Conservation (phyloP, 2,329 filamentous ascomycete species). For the Neurospora sp. region DNA sequence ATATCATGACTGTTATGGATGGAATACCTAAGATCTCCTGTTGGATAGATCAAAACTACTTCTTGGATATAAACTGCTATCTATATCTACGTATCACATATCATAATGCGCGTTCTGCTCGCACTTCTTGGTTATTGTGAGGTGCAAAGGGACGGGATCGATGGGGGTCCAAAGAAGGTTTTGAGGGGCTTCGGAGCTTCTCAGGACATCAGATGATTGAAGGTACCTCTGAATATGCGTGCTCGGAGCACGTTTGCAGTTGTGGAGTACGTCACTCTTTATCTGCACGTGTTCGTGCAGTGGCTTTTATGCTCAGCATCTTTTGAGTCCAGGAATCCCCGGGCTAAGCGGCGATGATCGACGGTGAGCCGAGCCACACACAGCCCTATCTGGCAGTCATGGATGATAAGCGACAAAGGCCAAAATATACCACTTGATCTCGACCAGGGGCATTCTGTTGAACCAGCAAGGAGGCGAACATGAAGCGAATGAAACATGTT, state of each 20-base stretch:
- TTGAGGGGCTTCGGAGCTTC: background rate
- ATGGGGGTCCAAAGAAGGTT: background rate
- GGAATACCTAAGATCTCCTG: background rate
- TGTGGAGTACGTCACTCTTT: background rate
- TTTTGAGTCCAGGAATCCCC: background rate
- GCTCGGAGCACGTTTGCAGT: background rate
- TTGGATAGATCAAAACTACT: background rate
- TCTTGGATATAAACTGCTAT: background rate
- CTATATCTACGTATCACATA: background rate
- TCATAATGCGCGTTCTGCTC: background rate
- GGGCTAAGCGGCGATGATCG: background rate
- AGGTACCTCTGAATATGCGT: background rate
- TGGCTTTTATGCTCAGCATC: background rate
- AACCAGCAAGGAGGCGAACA: no score
- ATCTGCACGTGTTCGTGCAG: background rate
- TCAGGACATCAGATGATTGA: background rate
- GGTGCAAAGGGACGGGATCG: background rate
- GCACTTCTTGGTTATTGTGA: background rate
- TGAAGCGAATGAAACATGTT: no score
- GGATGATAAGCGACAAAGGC: no score
- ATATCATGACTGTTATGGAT: background rate
- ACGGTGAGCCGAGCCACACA: background rate
- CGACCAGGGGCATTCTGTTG: no score
- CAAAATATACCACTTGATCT: no score
- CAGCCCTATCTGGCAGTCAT: background rate